Evolutionary conservation across 148 eudicot genomes (phyloP).

Genomic region (Chenopodium quinoa): DNA sequence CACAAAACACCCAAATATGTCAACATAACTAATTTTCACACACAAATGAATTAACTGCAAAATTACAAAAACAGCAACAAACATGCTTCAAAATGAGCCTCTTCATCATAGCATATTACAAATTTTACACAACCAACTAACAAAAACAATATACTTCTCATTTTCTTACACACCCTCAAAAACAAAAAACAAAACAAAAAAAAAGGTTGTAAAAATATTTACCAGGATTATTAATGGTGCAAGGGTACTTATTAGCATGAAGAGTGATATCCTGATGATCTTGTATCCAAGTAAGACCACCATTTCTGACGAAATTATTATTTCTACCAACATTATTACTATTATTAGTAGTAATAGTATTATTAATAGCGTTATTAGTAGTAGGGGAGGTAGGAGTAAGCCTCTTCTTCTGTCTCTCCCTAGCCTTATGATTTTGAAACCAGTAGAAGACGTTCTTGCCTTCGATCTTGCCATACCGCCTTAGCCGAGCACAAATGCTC

Average conservation of each 20-base stretch:
- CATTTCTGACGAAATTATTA: slow-evolving; percentile 17
- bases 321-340: slow-evolving; percentile 3
- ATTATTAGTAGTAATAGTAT: not conserved
- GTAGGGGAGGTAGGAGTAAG: slow-evolving; percentile 34
- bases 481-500: slow-evolving; percentile 68
- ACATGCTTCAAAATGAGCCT: not conserved
- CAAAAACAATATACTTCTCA: too few species aligned
- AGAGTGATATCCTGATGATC: slow-evolving; percentile 29
- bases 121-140: not conserved
- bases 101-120: slow-evolving; percentile 9
- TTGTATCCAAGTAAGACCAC: slow-evolving; percentile 26
- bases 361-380: not conserved
- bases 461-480: slow-evolving; percentile 97
- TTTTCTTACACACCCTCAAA: too few species aligned
- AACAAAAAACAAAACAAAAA: too few species aligned
- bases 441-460: slow-evolving; percentile 98
- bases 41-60: not conserved
- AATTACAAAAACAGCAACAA: not conserved
- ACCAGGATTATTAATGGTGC: slow-evolving; percentile 30
- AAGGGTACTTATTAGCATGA: slow-evolving; percentile 42
- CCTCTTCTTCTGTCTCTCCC: slow-evolving; percentile 94
- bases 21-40: not conserved
- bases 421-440: slow-evolving; percentile 97
- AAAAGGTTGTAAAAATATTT: not conserved
- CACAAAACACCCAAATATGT: not conserved